Evolutionary conservation across 768 basidiomycete genomes (phyloP).

Genomic region (Mycena latifolia): DNA sequence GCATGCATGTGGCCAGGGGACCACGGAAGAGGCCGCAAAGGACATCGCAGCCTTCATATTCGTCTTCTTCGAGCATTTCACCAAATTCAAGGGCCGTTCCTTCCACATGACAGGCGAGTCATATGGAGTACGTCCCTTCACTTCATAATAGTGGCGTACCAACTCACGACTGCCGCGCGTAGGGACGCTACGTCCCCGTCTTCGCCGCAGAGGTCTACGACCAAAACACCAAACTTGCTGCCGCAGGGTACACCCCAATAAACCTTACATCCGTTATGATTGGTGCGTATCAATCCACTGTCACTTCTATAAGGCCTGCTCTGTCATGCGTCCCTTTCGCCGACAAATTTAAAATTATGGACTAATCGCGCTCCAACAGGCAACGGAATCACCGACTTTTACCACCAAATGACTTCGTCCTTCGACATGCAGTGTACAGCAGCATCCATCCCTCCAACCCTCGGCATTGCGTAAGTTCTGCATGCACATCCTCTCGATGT

Average conservation of each 20-base stretch:
- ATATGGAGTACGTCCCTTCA: slow-evolving; percentile 56
- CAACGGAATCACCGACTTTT: slow-evolving; percentile 59
- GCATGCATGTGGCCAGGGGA: slow-evolving; percentile 6
- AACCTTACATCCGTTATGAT: slow-evolving; percentile 66
- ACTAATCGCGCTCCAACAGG: slow-evolving; percentile 48
- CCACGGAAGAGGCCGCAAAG: slow-evolving; percentile 37
- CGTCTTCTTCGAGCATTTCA: slow-evolving; percentile 83
- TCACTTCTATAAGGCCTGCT: no score
- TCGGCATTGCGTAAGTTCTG: slow-evolving; percentile 48
- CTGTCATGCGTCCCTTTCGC: no score
- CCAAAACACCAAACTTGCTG: slow-evolving; percentile 52
- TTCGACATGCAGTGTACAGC: slow-evolving; percentile 61
- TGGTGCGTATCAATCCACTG: no score
- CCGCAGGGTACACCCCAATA: slow-evolving; percentile 60
- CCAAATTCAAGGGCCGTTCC: slow-evolving; percentile 72
- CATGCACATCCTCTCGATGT: slow-evolving; percentile 14
- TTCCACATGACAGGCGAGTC: slow-evolving; percentile 75
- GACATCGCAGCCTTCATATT: slow-evolving; percentile 80
- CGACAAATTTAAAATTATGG: no score
- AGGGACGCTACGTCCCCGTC: slow-evolving; percentile 67
- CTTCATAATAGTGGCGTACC: not conserved
- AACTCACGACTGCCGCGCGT: not conserved
- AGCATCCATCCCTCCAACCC: slow-evolving; percentile 53
- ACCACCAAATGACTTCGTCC: slow-evolving; percentile 53
- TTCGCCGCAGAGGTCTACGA: slow-evolving; percentile 64